Evolutionary conservation across 2,329 filamentous ascomycete genomes (phyloP).

Genomic region (Scedosporium apiospermum): DNA sequence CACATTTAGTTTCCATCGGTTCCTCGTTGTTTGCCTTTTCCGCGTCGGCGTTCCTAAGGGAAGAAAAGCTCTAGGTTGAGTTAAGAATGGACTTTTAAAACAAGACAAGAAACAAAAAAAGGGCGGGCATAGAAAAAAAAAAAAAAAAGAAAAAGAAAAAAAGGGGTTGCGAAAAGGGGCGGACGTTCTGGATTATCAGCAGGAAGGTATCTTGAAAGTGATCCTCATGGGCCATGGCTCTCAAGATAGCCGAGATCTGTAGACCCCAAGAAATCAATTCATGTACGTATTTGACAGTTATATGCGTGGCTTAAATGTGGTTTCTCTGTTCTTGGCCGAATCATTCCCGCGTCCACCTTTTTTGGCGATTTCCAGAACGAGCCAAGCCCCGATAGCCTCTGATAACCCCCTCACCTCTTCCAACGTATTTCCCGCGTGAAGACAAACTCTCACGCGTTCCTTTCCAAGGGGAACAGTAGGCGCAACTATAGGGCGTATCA

Average conservation of each 20-base stretch:
- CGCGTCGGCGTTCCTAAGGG: neutral
- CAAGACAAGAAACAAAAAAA: neutral
- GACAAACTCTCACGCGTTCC: constrained; percentile 56
- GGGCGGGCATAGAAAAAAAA: neutral
- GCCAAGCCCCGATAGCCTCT: constrained; percentile 38
- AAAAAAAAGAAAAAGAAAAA: neutral
- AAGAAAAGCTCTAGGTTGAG: neutral
- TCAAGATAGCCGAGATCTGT: too few relatives aligned
- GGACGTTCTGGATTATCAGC: too few relatives aligned
- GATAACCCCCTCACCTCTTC: constrained; percentile 47
- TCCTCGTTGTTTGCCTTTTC: neutral
- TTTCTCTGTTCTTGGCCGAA: too few relatives aligned
- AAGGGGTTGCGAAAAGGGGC: too few relatives aligned
- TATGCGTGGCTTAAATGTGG: too few relatives aligned
- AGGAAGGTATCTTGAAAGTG: too few relatives aligned
- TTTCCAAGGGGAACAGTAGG: constrained; percentile 57
- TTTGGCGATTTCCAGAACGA: constrained; percentile 6
- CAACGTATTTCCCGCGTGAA: constrained; percentile 57
- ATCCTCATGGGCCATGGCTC: too few relatives aligned
- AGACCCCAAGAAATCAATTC: too few relatives aligned
- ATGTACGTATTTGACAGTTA: too few relatives aligned
- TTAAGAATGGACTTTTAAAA: neutral
- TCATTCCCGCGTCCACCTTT: neutral
- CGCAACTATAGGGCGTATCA: constrained; percentile 56
- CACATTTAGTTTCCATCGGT: constrained; percentile 22